A percentile compares a stretch with the other conserved stretches of the same genome.
Evolutionary conservation across 805 yeast genomes (phyloP).

Genomic region (Myxozyma sirexii): DNA sequence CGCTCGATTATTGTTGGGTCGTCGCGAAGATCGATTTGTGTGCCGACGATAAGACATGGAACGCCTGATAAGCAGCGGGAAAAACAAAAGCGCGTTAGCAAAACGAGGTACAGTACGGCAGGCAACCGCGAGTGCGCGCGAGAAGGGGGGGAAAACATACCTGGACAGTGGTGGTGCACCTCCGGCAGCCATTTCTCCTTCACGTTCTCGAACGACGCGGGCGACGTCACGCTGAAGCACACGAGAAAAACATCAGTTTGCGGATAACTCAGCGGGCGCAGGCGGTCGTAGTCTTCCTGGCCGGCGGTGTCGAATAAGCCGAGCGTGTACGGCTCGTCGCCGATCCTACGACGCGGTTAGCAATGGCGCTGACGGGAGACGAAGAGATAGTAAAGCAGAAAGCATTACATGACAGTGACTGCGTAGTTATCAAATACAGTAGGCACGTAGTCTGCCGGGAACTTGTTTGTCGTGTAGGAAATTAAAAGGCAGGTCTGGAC

Average conservation of each 20-base stretch:
- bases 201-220: constrained; percentile 96
- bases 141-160: constrained; percentile 6
- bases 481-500: constrained; percentile 81
- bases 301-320: constrained; percentile 99
- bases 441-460: constrained; percentile 97
- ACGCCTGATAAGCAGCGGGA: constrained; percentile 57
- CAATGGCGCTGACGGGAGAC: not conserved
- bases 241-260: constrained; percentile 96
- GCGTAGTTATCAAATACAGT: constrained; percentile 74
- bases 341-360: constrained; percentile 53
- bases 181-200: constrained; percentile 99
- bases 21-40: constrained; percentile 92
- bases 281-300: constrained; percentile 97
- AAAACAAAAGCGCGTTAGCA: too few species aligned
- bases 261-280: constrained; percentile 95
- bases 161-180: constrained; percentile 95
- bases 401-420: constrained; percentile 70
- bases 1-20: constrained; percentile 90
- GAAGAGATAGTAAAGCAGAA: not conserved
- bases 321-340: constrained; percentile 95
- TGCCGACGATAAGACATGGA: constrained; percentile 95
- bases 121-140: too few species aligned
- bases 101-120: too few species aligned
- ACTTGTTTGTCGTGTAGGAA: constrained; percentile 94
- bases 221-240: constrained; percentile 95